Evolutionary conservation across 2,329 filamentous ascomycete species (phyloP).

Genomic region (Curvularia lunata): DNA sequence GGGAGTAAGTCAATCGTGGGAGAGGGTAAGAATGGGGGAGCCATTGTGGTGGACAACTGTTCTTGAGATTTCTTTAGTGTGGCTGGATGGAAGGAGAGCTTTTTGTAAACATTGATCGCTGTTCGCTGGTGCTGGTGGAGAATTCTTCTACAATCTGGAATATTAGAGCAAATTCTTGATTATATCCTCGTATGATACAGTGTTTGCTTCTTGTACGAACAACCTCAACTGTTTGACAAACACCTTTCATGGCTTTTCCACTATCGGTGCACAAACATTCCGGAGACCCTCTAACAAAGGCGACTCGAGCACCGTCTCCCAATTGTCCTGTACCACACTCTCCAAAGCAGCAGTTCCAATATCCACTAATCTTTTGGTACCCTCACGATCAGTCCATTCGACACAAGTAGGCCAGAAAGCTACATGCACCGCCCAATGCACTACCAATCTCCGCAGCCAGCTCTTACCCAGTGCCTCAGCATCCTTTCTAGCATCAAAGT

Average conservation of each 20-base stretch:
- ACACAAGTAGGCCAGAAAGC: conserved; percentile 45
- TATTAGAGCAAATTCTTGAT: neutral
- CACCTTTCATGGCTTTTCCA: neutral
- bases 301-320: conserved; percentile 27
- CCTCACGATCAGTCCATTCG: conserved; percentile 36
- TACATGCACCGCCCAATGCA: conserved; percentile 48
- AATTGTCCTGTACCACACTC: conserved; percentile 24
- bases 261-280: conserved; percentile 6
- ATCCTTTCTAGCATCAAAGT: conserved; percentile 18
- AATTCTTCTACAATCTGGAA: neutral
- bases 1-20: no score
- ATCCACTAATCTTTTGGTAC: conserved; percentile 35
- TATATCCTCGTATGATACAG: neutral
- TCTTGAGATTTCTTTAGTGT: neutral
- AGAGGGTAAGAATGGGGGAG: no score
- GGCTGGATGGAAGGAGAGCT: neutral
- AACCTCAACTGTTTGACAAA: neutral
- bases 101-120: neutral
- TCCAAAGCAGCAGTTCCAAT: conserved; percentile 28
- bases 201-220: neutral
- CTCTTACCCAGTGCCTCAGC: conserved; percentile 15
- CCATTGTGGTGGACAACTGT: no score
- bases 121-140: neutral
- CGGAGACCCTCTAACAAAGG: conserved; percentile 22
- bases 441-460: conserved; percentile 36